Conservation (phyloP, 2,329 filamentous ascomycete species). For the Moelleriella libera region DNA sequence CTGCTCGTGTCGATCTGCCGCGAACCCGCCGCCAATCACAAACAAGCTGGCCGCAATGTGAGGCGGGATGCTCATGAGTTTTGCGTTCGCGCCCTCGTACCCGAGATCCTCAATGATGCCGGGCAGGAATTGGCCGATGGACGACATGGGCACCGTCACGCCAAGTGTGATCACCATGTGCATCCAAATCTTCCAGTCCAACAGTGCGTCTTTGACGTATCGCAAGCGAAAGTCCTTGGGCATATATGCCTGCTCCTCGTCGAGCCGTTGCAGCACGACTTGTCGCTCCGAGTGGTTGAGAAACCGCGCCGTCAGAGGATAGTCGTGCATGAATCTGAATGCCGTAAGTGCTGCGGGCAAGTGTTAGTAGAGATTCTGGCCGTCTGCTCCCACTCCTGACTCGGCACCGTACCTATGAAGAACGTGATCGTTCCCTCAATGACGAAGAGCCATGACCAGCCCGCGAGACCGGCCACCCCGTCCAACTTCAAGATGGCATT, state of each 20-base stretch:
- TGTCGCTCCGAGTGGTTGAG: conserved; percentile 26
- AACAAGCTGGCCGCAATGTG: conserved; percentile 22
- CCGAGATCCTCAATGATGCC: conserved; percentile 21
- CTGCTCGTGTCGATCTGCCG: conserved; percentile 23
- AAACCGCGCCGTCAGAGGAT: conserved; percentile 37
- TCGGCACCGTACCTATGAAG: conserved; percentile 16
- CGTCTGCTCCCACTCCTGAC: no score
- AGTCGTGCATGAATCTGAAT: conserved; percentile 43
- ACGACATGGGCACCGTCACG: conserved; percentile 26
- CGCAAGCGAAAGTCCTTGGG: conserved; percentile 44
- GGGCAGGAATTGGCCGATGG: conserved; percentile 22
- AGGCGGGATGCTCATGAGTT: conserved; percentile 24
- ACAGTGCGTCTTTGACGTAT: conserved; percentile 40
- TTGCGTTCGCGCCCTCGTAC: conserved; percentile 20
- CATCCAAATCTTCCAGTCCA: conserved; percentile 40
- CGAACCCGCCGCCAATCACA: conserved; percentile 24
- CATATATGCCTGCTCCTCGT: conserved; percentile 26
- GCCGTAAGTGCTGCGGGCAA: conserved; percentile 26
- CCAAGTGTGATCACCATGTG: conserved; percentile 51
- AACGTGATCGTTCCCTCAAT: conserved; percentile 42
- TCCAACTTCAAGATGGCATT: conserved; percentile 45
- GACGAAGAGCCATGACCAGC: conserved; percentile 75
- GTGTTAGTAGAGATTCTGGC: neutral
- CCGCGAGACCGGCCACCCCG: conserved; percentile 32
- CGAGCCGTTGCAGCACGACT: conserved; percentile 27